Evolutionary conservation across 2,329 filamentous ascomycete genomes (phyloP), one percentile per base, ranked within the genome.

Genomic region (Beauveria varroae): DNA sequence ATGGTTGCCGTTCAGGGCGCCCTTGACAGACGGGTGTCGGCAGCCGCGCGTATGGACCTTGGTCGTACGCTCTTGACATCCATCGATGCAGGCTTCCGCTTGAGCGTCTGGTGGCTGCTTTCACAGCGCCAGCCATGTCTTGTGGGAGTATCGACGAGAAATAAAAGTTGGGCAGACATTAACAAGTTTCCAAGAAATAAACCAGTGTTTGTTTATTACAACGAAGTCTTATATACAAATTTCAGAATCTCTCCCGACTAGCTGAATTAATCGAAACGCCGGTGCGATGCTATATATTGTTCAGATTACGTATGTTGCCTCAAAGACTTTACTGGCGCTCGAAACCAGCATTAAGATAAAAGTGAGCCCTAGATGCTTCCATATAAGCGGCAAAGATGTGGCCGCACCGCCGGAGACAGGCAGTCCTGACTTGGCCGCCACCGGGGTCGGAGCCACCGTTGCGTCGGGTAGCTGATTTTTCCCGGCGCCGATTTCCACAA

Each of bases 401-500:
- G 50, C 51, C 8, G 30, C 24, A n/a, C 20, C 28, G 9, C 41
- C 12, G 3, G 8, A 6, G 10, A 49, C 14, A 22, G 67, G 65
- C 7, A 81, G 63, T 1, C 78, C 79, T n/a, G 71, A 74, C 4
- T 78, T 80, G 0, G 84, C 83, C 3, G 74, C 67, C 1, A 81
- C 80, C 0, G 82, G 72, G 52, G 80, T 79, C 3, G 71, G 64
- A 1, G 84, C 83, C 14, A 70, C 69, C 0, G 77, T 80, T 3
- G 84, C 83, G n/a, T 75, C 78, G 12, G 86, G 86, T 4, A 88
- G 79, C 0, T 77, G 67, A 20, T 72, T 67, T 14, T 72, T 72
- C 7, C 82, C 82, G 12, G 73, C 74, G 24, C 73, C 73, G 61
- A 88, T 87, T 73, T 87, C 84, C 41, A 78, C 65, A 18, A 88